These are phyloP conservation scores for Phyllostachys edulis DNA, from an alignment of 176 grass and related monocot genomes.

Conservation along the genomic window DNA sequence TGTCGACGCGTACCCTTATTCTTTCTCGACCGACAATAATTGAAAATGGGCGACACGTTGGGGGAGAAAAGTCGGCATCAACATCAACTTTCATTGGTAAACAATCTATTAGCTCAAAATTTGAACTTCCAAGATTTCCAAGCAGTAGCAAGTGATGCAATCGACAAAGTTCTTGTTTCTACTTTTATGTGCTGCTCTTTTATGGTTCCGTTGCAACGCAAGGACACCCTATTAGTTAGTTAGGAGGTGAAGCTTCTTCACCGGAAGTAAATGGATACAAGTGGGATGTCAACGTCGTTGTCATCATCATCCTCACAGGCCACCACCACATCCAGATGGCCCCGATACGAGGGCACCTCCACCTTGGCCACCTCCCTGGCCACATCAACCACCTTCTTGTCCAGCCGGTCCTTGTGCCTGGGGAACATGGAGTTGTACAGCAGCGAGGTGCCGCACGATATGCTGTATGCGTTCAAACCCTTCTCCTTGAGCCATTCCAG, in stretches of 20 bases:
- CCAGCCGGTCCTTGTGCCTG: slow-evolving; percentile 80
- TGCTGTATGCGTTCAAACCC: slow-evolving; percentile 79
- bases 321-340: slow-evolving; percentile 70
- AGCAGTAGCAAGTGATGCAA: no score
- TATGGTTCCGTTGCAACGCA: no score
- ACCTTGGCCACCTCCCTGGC: slow-evolving; percentile 73
- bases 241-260: slow-evolving; percentile 23
- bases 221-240: no score
- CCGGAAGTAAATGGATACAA: slow-evolving; percentile 70
- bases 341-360: slow-evolving; percentile 62
- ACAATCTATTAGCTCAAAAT: no score
- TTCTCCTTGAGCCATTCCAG: slow-evolving; percentile 77
- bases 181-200: no score
- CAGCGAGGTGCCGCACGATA: slow-evolving; percentile 73
- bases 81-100: no score
- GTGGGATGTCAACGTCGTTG: slow-evolving; percentile 83
- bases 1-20: no score
- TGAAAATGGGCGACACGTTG: no score
- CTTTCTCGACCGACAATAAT: no score
- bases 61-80: no score
- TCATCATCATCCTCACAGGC: slow-evolving; percentile 86
- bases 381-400: slow-evolving; percentile 67
- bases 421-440: slow-evolving; percentile 96
- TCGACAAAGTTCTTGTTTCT: no score
- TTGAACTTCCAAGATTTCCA: no score